phyloP scores from a whole-genome alignment of 164 flowering plant genomes.

The Stephania yunnanensis region DNA sequence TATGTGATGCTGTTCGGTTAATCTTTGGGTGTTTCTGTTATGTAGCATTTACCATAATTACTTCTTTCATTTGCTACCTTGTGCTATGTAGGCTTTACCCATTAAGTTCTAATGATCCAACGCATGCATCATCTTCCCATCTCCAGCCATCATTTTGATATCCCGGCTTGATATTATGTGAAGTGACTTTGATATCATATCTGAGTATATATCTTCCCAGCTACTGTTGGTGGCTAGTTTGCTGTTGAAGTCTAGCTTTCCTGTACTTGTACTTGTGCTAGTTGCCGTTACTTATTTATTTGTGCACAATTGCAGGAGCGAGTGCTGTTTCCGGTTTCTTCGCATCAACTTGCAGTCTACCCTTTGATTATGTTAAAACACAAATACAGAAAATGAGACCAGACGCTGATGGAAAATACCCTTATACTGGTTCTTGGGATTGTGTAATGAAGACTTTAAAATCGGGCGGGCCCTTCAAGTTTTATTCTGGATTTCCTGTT shows the following conservation, averaged over 20 bases:
- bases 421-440: slow-evolving; percentile 78
- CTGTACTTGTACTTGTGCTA: background rate
- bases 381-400: slow-evolving; percentile 97
- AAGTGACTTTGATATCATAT: background rate
- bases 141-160: background rate
- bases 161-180: background rate
- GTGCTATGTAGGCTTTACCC: background rate
- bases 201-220: background rate
- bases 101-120: background rate
- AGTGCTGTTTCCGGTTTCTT: slow-evolving; percentile 85
- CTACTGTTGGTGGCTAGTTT: background rate
- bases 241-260: background rate
- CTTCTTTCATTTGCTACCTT: background rate
- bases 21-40: background rate
- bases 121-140: background rate
- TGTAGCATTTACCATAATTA: no score
- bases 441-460: slow-evolving; percentile 83
- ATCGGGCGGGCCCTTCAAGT: slow-evolving; percentile 81
- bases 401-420: slow-evolving; percentile 75
- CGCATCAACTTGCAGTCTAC: slow-evolving; percentile 88
- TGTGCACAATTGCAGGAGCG: slow-evolving; percentile 48
- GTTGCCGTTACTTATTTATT: background rate
- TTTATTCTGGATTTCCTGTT: slow-evolving; percentile 90
- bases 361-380: slow-evolving; percentile 92
- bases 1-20: background rate